Evolutionary conservation across 1,284 basidiomycete genomes (phyloP).

Genomic region (Vanrija pseudolonga): DNA sequence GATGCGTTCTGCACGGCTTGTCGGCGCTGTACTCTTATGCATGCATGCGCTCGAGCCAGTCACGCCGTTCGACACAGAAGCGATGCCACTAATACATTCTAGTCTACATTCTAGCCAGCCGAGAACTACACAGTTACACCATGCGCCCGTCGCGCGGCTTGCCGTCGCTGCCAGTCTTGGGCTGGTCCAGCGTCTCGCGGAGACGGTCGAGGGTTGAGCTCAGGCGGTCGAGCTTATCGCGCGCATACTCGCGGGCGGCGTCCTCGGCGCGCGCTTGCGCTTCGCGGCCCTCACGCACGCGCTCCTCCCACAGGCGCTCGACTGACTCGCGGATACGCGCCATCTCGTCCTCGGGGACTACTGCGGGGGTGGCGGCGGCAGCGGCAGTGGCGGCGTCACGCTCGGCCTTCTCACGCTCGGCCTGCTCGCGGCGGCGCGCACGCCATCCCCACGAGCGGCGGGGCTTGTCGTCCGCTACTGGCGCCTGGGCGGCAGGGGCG

Average conservation of each 20-base stretch:
- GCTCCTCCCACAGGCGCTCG: background rate
- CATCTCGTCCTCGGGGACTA: background rate
- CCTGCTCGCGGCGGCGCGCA: background rate
- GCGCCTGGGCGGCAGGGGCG: background rate
- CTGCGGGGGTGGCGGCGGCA: background rate
- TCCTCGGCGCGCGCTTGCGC: background rate
- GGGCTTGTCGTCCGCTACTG: background rate
- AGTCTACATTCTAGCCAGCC: too few species aligned
- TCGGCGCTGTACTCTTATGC: too few species aligned
- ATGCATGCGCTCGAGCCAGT: too few species aligned
- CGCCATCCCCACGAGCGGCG: background rate
- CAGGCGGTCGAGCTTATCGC: constrained; percentile 5
- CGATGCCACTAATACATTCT: too few species aligned
- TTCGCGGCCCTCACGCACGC: background rate
- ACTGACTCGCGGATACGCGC: background rate
- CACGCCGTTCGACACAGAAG: too few species aligned
- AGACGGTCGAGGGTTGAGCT: background rate
- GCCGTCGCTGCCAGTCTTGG: too few species aligned
- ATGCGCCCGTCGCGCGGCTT: too few species aligned
- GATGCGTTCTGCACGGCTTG: too few species aligned
- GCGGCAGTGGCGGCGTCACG: background rate
- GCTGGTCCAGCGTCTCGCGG: background rate
- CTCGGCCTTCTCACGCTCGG: background rate
- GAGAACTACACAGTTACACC: too few species aligned
- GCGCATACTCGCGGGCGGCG: background rate